Percentiles rank a stretch among this genome's conserved stretches.
Conservation (phyloP, 352 stramenopile genomes). For the Elongisporangium anandrum region DNA sequence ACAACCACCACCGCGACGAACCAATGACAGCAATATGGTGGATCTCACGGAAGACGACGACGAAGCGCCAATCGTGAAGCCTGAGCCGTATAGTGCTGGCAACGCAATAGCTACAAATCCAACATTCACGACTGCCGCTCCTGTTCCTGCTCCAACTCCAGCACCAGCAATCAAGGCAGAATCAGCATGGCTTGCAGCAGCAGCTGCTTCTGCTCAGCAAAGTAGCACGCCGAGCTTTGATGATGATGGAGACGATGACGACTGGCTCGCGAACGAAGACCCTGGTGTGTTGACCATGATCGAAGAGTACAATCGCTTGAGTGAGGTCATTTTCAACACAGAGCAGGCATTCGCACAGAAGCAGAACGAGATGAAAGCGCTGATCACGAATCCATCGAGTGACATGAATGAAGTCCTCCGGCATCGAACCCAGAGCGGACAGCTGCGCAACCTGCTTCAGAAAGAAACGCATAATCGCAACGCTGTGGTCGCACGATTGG, state of each 20-base stretch:
- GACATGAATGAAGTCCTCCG: conserved; percentile 28
- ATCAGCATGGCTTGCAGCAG: background rate
- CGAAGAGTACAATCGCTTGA: conserved; percentile 53
- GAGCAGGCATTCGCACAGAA: conserved; percentile 29
- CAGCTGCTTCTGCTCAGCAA: background rate
- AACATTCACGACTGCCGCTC: background rate
- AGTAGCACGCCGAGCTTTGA: background rate
- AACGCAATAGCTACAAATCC: conserved; percentile 1
- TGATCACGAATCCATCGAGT: conserved; percentile 18
- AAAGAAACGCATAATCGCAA: conserved; percentile 39
- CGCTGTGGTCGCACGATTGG: conserved; percentile 37
- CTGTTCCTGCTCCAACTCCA: background rate
- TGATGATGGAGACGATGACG: conserved; percentile 9
- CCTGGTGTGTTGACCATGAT: conserved; percentile 47
- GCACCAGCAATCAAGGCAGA: conserved; percentile 5
- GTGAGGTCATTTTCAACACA: conserved; percentile 33
- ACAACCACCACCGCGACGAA: background rate
- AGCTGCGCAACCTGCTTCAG: conserved; percentile 17
- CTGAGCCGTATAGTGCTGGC: conserved; percentile 1
- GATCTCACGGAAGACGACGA: conserved; percentile 27
- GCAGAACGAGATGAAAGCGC: conserved; percentile 28
- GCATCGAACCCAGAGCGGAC: conserved; percentile 5
- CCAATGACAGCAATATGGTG: conserved; percentile 4
- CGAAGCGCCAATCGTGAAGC: conserved; percentile 1
- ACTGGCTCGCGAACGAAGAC: conserved; percentile 35